phyloP scores from a whole-genome alignment of 805 yeast species.

The Metschnikowia cubensis region DNA sequence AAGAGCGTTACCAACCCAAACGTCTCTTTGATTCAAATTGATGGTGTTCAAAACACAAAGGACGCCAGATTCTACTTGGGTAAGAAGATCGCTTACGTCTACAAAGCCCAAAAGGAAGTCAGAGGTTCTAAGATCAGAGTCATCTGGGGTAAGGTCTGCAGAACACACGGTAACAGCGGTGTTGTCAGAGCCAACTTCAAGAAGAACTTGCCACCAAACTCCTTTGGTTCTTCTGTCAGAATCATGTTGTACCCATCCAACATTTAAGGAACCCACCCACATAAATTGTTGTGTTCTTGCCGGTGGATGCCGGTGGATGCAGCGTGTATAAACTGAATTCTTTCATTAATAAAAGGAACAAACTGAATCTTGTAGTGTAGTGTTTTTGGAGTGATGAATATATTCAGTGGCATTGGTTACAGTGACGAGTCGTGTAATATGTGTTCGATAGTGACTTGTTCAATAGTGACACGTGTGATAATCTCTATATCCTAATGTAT shows the following conservation, averaged over 20 bases:
- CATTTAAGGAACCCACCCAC: constrained; percentile 61
- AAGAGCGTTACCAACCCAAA: constrained; percentile 98
- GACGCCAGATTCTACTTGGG: constrained; percentile 99
- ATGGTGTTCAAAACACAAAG: constrained; percentile 87
- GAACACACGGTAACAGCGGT: constrained; percentile 99
- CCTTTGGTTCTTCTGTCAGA: constrained; percentile 99
- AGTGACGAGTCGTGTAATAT: no score
- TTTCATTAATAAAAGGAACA: constrained; percentile 16
- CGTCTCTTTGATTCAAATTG: constrained; percentile 93
- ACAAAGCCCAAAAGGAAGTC: constrained; percentile 97
- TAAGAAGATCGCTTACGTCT: constrained; percentile 98
- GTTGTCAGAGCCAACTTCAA: constrained; percentile 98
- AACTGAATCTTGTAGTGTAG: not conserved
- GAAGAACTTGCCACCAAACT: constrained; percentile 98
- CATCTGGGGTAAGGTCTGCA: constrained; percentile 98
- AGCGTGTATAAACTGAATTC: constrained; percentile 21
- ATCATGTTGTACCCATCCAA: constrained; percentile 99
- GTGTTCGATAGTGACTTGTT: no score
- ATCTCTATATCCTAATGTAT: no score
- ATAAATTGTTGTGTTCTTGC: constrained; percentile 11
- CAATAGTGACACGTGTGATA: no score
- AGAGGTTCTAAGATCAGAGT: constrained; percentile 99
- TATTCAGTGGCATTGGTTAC: no score
- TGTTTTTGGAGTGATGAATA: no score
- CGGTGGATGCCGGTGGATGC: constrained; percentile 7